A percentile compares a stretch with the other conserved stretches of the same genome.
These are phyloP conservation scores for Jamesozyma hellenica DNA, from an alignment of 805 yeast species.

Conservation along the genomic window DNA sequence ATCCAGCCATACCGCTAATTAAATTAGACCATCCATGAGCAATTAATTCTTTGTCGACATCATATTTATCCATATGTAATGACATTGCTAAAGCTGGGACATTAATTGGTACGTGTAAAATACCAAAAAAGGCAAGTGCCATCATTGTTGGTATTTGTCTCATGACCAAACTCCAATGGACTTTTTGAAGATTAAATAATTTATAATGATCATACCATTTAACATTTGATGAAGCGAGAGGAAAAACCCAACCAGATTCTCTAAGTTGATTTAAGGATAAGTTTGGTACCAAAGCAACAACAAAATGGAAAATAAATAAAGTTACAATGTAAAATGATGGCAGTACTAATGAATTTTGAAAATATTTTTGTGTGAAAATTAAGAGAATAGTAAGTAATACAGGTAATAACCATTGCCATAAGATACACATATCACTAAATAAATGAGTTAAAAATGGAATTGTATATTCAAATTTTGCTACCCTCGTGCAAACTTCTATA, in stretches of 20 bases:
- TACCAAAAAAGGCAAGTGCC: slow-evolving; percentile 91
- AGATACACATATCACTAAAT: slow-evolving; percentile 28
- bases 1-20: slow-evolving; percentile 72
- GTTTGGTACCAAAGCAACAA: slow-evolving; percentile 55
- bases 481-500: slow-evolving; percentile 76
- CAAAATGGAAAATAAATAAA: slow-evolving; percentile 56
- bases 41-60: slow-evolving; percentile 84
- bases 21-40: slow-evolving; percentile 93
- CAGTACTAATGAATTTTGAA: slow-evolving; percentile 62
- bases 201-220: slow-evolving; percentile 89
- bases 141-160: slow-evolving; percentile 83
- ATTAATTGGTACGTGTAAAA: slow-evolving; percentile 92
- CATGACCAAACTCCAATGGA: slow-evolving; percentile 64
- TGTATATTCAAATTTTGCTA: slow-evolving; percentile 61
- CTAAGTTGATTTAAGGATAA: slow-evolving; percentile 56
- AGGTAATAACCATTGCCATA: slow-evolving; percentile 67
- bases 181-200: slow-evolving; percentile 56
- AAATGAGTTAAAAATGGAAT: slow-evolving; percentile 42
- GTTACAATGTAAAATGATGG: slow-evolving; percentile 72
- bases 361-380: slow-evolving; percentile 48
- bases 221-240: slow-evolving; percentile 39
- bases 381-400: slow-evolving; percentile 50
- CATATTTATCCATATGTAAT: slow-evolving; percentile 68
- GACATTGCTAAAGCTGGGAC: slow-evolving; percentile 96
- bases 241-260: slow-evolving; percentile 76